These are phyloP conservation scores for Trapa bicornis DNA, from an alignment of 345 rosid species.

Conservation along the genomic window DNA sequence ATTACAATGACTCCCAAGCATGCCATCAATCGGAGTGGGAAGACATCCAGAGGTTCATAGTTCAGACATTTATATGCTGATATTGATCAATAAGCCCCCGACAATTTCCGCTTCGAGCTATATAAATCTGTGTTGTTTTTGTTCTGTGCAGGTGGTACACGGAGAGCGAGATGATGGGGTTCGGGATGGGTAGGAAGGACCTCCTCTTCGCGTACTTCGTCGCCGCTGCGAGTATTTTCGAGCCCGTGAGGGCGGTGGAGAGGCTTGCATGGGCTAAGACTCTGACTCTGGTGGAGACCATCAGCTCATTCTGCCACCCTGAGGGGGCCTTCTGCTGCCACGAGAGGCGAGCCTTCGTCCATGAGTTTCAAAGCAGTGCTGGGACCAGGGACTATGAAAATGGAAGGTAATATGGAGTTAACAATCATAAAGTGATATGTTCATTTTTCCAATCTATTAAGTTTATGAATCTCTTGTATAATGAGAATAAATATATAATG, in stretches of 20 bases:
- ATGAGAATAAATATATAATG: background rate
- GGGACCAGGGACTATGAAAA: slow-evolving; percentile 11
- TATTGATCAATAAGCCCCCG: background rate
- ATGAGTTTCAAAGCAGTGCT: slow-evolving; percentile 25
- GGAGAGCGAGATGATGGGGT: slow-evolving; percentile 23
- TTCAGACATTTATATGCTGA: too few relatives aligned
- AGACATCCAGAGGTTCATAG: slow-evolving; percentile 46
- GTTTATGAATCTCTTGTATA: background rate
- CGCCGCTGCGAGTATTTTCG: slow-evolving; percentile 66
- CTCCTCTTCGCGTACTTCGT: slow-evolving; percentile 45
- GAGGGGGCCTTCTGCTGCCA: too few relatives aligned
- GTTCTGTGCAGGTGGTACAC: slow-evolving; percentile 53
- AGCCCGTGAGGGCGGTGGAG: slow-evolving; percentile 56
- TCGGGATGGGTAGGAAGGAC: slow-evolving; percentile 28
- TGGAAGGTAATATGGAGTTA: slow-evolving; percentile 28
- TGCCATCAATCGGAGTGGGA: slow-evolving; percentile 62
- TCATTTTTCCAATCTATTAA: too few relatives aligned
- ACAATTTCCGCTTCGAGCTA: too few relatives aligned
- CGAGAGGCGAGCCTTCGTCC: slow-evolving; percentile 30
- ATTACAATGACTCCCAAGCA: slow-evolving; percentile 77
- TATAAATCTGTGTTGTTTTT: too few relatives aligned
- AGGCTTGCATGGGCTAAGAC: slow-evolving; percentile 81
- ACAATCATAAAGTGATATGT: background rate
- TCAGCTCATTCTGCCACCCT: slow-evolving; percentile 14
- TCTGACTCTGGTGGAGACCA: slow-evolving; percentile 32